Evolutionary conservation across 2,329 filamentous ascomycete genomes (phyloP).

Genomic region (Corynespora cassiicola): DNA sequence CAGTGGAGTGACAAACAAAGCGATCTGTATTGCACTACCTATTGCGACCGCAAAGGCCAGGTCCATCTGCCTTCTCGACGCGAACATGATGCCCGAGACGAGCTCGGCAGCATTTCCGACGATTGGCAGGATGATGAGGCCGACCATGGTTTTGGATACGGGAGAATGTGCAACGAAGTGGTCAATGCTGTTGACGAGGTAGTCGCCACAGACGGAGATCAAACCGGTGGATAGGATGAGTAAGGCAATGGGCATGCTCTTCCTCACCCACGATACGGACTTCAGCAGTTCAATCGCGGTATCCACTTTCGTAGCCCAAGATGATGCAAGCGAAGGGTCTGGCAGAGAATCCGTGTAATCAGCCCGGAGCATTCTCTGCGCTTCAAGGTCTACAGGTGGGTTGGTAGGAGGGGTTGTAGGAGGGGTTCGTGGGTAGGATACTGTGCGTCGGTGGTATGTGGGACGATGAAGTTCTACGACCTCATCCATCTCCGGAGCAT

Average conservation of each 20-base stretch:
- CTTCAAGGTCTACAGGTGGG: no score
- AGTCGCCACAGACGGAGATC: constrained; percentile 74
- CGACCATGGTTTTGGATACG: constrained; percentile 64
- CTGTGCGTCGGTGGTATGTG: constrained; percentile 1
- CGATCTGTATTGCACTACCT: constrained; percentile 66
- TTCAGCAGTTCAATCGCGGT: background rate
- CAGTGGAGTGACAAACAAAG: constrained; percentile 63
- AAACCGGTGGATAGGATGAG: constrained; percentile 72
- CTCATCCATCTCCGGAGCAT: constrained; percentile 7
- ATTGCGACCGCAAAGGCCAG: constrained; percentile 66
- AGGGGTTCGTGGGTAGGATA: constrained; percentile 10
- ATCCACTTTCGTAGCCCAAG: background rate
- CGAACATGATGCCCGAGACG: constrained; percentile 62
- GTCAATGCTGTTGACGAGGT: constrained; percentile 63
- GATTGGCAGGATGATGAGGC: constrained; percentile 65
- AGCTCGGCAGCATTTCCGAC: constrained; percentile 69
- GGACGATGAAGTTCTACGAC: constrained; percentile 8
- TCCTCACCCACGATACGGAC: constrained; percentile 5
- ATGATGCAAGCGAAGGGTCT: background rate
- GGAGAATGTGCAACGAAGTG: constrained; percentile 52
- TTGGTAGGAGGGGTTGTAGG: no score
- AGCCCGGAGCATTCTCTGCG: background rate
- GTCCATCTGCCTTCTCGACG: constrained; percentile 68
- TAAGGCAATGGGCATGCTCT: constrained; percentile 1
- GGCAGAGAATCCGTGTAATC: constrained; percentile 1